Percentiles rank a stretch among this genome's conserved stretches.
Evolutionary conservation across 2,329 filamentous ascomycete species (phyloP).

Genomic region (Fusarium veterinarium): DNA sequence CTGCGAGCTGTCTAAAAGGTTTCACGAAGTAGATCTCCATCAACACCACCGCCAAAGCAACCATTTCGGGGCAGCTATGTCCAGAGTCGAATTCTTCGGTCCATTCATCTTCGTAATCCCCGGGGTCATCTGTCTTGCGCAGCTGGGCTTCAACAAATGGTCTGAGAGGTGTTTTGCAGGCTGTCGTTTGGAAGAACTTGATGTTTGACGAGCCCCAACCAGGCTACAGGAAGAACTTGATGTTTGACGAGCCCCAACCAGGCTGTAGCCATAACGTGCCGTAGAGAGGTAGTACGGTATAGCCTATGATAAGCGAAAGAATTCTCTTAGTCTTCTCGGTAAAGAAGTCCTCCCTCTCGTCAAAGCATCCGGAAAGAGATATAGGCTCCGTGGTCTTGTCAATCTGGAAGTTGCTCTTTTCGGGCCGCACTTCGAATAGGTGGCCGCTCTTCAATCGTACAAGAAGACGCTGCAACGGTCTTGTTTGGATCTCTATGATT

Average conservation of each 20-base stretch:
- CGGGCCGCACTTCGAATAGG: conserved; percentile 2
- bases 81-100: not conserved
- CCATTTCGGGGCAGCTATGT: not conserved
- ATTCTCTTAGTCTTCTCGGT: not conserved
- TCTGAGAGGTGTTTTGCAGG: not conserved
- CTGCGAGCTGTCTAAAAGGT: not conserved
- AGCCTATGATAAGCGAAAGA: not conserved
- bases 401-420: not conserved
- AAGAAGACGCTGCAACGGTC: not conserved
- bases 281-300: not conserved
- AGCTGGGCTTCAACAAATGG: not conserved
- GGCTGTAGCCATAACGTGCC: not conserved
- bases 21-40: conserved; percentile 17
- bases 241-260: not conserved
- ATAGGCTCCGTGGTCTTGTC: not conserved
- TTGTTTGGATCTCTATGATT: not conserved
- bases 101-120: not conserved
- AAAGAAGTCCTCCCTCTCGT: not conserved
- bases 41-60: conserved; percentile 7
- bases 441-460: not conserved
- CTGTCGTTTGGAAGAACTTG: not conserved
- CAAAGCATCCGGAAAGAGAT: not conserved
- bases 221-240: not conserved
- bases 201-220: not conserved
- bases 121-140: not conserved